Percentiles rank a stretch among this genome's conserved stretches.
These are phyloP conservation scores for Paramecium pentaurelia DNA, from an alignment of 73 alveolate genomes.

Conservation along the genomic window DNA sequence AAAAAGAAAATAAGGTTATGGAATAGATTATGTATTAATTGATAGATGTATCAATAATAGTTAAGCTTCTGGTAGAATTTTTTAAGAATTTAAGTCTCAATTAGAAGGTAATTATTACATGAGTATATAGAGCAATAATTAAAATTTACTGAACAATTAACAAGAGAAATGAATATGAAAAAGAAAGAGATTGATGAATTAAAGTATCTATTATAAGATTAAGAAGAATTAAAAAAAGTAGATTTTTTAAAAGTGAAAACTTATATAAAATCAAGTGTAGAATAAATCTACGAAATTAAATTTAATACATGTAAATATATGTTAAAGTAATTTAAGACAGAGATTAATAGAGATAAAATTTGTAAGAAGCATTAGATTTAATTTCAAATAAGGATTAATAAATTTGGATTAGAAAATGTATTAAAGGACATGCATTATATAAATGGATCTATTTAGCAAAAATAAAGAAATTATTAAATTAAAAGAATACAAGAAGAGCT, in stretches of 20 bases:
- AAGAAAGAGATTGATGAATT: background rate
- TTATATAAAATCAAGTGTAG: background rate
- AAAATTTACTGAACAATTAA: background rate
- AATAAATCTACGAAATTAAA: background rate
- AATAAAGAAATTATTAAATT: background rate
- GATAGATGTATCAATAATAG: background rate
- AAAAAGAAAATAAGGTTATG: background rate
- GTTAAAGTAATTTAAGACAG: background rate
- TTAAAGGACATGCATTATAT: background rate
- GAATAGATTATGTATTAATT: background rate
- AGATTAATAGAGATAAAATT: background rate
- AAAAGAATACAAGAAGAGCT: background rate
- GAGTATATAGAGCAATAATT: background rate
- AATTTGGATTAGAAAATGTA: background rate
- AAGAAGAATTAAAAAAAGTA: background rate
- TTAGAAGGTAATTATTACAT: background rate
- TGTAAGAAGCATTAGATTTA: background rate
- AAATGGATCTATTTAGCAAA: background rate
- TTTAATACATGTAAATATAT: background rate
- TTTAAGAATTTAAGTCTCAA: background rate
- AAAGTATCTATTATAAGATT: background rate
- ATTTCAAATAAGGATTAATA: background rate
- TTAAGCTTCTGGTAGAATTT: slow-evolving; percentile 17
- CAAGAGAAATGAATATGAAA: background rate
- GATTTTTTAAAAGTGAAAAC: background rate